Base-by-base conservation (phyloP, 768 basidiomycete genomes). In the Trametes sanguinea region DNA sequence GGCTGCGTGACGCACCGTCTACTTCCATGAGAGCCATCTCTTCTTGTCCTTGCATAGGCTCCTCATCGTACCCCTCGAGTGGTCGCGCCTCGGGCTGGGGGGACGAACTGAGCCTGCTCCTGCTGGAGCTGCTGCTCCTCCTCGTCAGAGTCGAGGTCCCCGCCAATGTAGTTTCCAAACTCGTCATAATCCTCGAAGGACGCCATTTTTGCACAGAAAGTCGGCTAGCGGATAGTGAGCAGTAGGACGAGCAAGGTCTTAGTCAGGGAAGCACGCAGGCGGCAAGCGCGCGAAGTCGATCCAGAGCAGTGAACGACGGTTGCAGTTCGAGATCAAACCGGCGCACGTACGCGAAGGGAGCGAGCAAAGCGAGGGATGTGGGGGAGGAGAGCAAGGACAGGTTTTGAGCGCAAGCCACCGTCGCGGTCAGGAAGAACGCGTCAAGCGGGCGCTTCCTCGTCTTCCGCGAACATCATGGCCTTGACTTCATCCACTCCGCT, bases 101-200 rank as follows among this genome's bases (percentile, higher is more conserved):
- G 64, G 62, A n/a, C 67, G 35, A 83, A 83, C 58, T 80, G 77
- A 40, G 72, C 61, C 69, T 83, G 85, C 62, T 37, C 35, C 35
- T 80, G 80, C 69, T 83, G 85, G 64, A 80, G 80, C 52, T 81
- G 68, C 57, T 81, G 68, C 57, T 84, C 85, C 60, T 84, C 88
- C 53, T 91, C 89, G 70, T 96, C 95, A 37, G 94, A 96, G 69
- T 92, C 94, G 51, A 96, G 79, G 79, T 96, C 95, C 29, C 87
- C 94, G 63, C 95, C 95, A 73, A 98, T 95, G 76, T 98, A 97
- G 82, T 97, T 98, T 67, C 95, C 95, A 72, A 96, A 96, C 78
- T 98, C 92, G 70, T 93, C 91, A 70, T 93, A 93, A 73, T 93
- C 91, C 67, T 92, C 82, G 61, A 83, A 77, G 32, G 84, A 85